Base-by-base conservation (phyloP, 805 yeast genomes). In the Pichia insulana region DNA sequence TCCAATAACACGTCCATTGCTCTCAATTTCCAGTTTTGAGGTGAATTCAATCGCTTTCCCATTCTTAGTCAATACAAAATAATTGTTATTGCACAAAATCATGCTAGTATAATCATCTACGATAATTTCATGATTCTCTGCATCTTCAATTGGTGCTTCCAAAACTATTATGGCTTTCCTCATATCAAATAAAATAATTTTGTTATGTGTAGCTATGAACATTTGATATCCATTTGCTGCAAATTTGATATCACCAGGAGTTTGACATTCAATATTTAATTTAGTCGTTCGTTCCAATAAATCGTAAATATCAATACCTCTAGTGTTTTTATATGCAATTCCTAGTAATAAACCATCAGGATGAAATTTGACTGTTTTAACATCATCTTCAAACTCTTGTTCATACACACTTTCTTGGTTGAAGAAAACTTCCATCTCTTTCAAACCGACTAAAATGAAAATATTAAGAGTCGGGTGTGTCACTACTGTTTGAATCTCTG, bases 141-240 rank as follows among this genome's bases (percentile, higher is more conserved):
- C 7, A 6, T 25, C 17, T 7, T 18, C 26, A 30, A 30, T 9
- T 4, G n/a, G 13, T 4, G 39, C 15, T 25, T 33, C 39, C 16
- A 38, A 31, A 26, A 33, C 30, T 7, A 42, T 2, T 7, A 2
- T 20, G 18, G 39, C 39, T n/a, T 43, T 43, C 13, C 46, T 34
- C 36, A 43, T 22, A 35, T 43, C 46, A 39, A 43, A 43, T 2
- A 39, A 2, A 4, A 17, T 4, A 7, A 36, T 12, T 13, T 34
- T 35, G 3, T 7, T 13, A 18, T 11, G 20, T 5, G 25, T 13
- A 11, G 43, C 37, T 12, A 57, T 44, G 13, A 57, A 30, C 16
- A 82, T 54, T 73, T 81, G 78, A 56, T 76, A 79, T 1, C 90
- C 90, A 53, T 82, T 82, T 3, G 34, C 11, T n/a, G 54, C 53